Evolutionary conservation across 345 rosid species (phyloP).

Genomic region (Clarkia xantiana): DNA sequence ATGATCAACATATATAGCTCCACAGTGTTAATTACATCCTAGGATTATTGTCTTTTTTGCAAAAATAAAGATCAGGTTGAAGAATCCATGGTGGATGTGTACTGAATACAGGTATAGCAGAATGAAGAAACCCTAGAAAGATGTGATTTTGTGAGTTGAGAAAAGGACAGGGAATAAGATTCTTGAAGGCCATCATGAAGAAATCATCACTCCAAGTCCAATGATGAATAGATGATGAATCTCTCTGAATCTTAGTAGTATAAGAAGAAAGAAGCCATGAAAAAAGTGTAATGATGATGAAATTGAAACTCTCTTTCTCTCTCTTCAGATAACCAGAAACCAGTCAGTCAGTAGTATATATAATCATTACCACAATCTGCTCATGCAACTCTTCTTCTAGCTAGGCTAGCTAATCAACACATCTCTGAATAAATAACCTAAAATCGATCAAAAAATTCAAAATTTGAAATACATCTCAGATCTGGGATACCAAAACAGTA

Average conservation of each 20-base stretch:
- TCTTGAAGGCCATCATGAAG: conserved; percentile 28
- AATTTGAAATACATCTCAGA: conserved; percentile 5
- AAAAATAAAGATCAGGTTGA: background rate
- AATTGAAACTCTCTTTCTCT: conserved; percentile 11
- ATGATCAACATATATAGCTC: too few relatives aligned
- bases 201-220: conserved; percentile 4
- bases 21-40: too few relatives aligned
- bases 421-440: conserved; percentile 5
- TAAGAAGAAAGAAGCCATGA: too few relatives aligned
- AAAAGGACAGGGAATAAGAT: conserved; percentile 29
- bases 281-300: conserved; percentile 32
- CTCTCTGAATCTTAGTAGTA: conserved; percentile 9
- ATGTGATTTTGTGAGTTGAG: conserved; percentile 7
- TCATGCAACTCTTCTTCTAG: conserved; percentile 17
- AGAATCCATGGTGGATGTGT: too few relatives aligned
- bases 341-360: conserved; percentile 26
- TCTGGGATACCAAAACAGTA: background rate
- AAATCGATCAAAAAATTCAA: background rate
- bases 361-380: conserved; percentile 68
- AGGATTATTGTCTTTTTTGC: too few relatives aligned
- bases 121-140: background rate
- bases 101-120: background rate
- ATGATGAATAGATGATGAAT: background rate
- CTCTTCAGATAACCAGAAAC: conserved; percentile 14
- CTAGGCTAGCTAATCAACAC: too few relatives aligned